Conservation (phyloP, 1,139 yeast genomes). For the Torulaspora pretoriensis region DNA sequence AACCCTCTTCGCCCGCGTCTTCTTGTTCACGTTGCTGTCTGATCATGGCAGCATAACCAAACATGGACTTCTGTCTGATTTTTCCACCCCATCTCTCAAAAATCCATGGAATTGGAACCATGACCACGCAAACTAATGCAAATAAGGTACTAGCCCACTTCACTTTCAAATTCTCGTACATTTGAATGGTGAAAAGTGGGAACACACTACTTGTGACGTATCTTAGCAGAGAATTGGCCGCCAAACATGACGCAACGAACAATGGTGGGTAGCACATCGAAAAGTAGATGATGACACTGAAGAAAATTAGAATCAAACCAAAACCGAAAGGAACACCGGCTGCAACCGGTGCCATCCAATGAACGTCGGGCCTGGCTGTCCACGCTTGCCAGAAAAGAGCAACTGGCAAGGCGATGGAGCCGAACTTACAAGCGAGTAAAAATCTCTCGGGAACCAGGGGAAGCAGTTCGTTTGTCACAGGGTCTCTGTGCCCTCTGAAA, state of each 20-base stretch:
- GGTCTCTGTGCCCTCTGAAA: constrained; percentile 33
- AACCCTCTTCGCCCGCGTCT: constrained; percentile 30
- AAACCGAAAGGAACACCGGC: constrained; percentile 76
- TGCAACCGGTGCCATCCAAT: constrained; percentile 77
- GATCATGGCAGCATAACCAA: constrained; percentile 51
- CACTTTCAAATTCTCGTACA: constrained; percentile 62
- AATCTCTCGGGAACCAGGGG: constrained; percentile 46
- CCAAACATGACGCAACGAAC: constrained; percentile 69
- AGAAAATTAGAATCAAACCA: constrained; percentile 69
- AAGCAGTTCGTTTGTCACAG: constrained; percentile 49
- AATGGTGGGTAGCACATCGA: constrained; percentile 71
- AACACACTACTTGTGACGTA: constrained; percentile 56
- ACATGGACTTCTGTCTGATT: constrained; percentile 51
- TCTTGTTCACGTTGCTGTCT: constrained; percentile 37
- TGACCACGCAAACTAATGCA: constrained; percentile 65
- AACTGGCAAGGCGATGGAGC: constrained; percentile 61
- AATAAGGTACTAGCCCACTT: constrained; percentile 78
- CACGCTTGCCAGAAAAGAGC: constrained; percentile 80
- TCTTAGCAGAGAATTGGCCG: constrained; percentile 72
- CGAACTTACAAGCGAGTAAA: constrained; percentile 47
- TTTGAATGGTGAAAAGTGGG: constrained; percentile 72
- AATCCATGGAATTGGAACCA: constrained; percentile 68
- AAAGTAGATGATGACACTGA: constrained; percentile 66
- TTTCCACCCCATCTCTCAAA: constrained; percentile 52
- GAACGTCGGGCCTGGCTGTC: constrained; percentile 59